phyloP scores from a whole-genome alignment of 768 basidiomycete genomes.

The Chlorophyllum brunneum region DNA sequence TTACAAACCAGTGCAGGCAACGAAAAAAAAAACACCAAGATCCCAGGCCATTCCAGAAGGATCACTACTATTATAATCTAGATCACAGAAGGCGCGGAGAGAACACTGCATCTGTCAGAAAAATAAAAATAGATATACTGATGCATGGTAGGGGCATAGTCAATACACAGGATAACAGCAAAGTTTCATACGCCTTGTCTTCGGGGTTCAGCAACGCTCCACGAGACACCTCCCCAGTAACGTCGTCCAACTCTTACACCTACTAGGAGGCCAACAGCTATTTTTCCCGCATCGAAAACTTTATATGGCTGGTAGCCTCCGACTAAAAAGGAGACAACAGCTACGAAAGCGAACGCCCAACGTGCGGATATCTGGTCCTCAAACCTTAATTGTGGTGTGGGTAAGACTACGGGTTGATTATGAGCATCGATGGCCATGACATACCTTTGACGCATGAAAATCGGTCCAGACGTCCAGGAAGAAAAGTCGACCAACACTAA shows the following conservation, averaged over 20 bases:
- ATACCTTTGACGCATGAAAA: conserved; percentile 42
- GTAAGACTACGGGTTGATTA: background rate
- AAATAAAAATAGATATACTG: conserved; percentile 9
- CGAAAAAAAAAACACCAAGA: too few species aligned
- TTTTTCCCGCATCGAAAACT: conserved; percentile 59
- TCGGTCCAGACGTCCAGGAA: conserved; percentile 40
- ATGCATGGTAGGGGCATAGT: background rate
- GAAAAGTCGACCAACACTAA: conserved; percentile 60
- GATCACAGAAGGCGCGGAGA: conserved; percentile 9
- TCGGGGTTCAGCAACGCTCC: conserved; percentile 15
- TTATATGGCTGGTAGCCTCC: conserved; percentile 66
- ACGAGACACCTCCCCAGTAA: conserved; percentile 44
- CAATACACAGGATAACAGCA: background rate
- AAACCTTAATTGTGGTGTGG: conserved; percentile 26
- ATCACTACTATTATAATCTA: conserved; percentile 9
- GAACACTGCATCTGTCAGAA: conserved; percentile 11
- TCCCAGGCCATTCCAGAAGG: conserved; percentile 7
- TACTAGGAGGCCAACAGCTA: conserved; percentile 43
- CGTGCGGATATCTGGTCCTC: conserved; percentile 39
- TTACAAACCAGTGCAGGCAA: too few species aligned
- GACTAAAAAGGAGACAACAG: conserved; percentile 52
- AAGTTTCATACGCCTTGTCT: background rate
- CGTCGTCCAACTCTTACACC: conserved; percentile 43
- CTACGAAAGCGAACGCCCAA: conserved; percentile 52
- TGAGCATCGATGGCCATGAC: conserved; percentile 11